Evolutionary conservation across 164 flowering plant species (phyloP).

Genomic region (Tetrastigma voinierianum): DNA sequence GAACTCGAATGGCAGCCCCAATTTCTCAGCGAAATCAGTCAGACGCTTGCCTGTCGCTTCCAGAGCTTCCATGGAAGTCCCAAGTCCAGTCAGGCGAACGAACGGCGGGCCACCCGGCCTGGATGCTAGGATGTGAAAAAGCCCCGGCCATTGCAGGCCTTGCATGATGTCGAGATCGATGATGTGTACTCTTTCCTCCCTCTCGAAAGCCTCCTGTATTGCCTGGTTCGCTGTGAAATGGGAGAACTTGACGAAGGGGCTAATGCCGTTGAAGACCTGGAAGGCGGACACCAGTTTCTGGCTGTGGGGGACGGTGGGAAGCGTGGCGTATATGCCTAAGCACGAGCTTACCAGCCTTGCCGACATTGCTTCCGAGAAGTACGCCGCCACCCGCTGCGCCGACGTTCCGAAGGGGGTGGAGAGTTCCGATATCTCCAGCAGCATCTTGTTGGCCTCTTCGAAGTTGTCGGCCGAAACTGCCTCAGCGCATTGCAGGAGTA

Average conservation of each 20-base stretch:
- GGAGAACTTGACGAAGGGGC: constrained; percentile 92
- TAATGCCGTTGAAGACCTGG: constrained; percentile 96
- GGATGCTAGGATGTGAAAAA: constrained; percentile 89
- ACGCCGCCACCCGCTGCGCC: constrained; percentile 93
- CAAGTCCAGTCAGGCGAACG: constrained; percentile 87
- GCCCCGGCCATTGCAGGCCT: constrained; percentile 96
- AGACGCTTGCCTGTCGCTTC: constrained; percentile 93
- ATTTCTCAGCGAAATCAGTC: constrained; percentile 81
- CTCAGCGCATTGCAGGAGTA: constrained; percentile 93
- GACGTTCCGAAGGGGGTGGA: constrained; percentile 95
- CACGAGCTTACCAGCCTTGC: constrained; percentile 79
- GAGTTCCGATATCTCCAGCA: constrained; percentile 77
- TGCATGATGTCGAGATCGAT: constrained; percentile 98
- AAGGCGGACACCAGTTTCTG: constrained; percentile 84
- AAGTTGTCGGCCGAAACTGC: constrained; percentile 77
- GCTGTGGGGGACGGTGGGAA: constrained; percentile 40
- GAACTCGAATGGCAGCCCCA: constrained; percentile 93
- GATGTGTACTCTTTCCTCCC: constrained; percentile 93
- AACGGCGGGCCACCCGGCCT: constrained; percentile 89
- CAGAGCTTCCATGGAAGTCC: constrained; percentile 71
- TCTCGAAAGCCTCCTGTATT: constrained; percentile 90
- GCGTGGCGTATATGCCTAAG: constrained; percentile 63
- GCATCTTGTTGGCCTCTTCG: constrained; percentile 79
- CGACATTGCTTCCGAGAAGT: constrained; percentile 97
- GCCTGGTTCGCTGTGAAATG: constrained; percentile 99